phyloP scores from a whole-genome alignment of 108 stramenopile species.

The Parmales sp. region DNA sequence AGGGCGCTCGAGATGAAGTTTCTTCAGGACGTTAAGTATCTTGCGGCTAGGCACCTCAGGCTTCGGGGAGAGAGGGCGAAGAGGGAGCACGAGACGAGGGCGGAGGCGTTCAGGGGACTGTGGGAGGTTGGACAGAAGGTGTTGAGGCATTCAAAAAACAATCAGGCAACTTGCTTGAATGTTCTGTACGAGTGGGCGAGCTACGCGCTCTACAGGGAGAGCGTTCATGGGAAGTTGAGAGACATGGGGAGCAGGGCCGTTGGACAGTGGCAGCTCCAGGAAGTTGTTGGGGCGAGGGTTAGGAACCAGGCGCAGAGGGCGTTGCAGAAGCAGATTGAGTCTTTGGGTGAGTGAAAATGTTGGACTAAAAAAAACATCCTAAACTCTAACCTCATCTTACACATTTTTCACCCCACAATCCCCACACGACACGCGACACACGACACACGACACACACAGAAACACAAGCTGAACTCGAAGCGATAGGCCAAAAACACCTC shows the following conservation, averaged over 20 bases:
- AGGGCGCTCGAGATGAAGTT: not conserved
- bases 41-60: not conserved
- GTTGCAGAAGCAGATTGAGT: slow-evolving; percentile 7
- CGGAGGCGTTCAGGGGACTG: not conserved
- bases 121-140: slow-evolving; percentile 4
- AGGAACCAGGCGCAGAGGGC: not conserved
- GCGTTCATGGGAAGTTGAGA: not conserved
- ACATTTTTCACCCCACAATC: too few relatives aligned
- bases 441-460: not conserved
- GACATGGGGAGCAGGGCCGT: not conserved
- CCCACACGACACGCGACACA: too few relatives aligned
- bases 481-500: not conserved
- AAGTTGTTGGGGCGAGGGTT: not conserved
- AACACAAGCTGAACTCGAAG: not conserved
- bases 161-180: not conserved
- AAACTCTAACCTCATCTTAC: too few relatives aligned
- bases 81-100: not conserved
- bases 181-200: slow-evolving; percentile 12
- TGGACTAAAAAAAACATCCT: too few relatives aligned
- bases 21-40: not conserved
- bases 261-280: not conserved
- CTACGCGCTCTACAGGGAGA: not conserved
- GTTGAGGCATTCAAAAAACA: not conserved
- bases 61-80: not conserved
- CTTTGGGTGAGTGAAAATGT: too few relatives aligned